These are phyloP conservation scores for Globisporangium parvum DNA, from an alignment of 352 stramenopile species.

Conservation along the genomic window DNA sequence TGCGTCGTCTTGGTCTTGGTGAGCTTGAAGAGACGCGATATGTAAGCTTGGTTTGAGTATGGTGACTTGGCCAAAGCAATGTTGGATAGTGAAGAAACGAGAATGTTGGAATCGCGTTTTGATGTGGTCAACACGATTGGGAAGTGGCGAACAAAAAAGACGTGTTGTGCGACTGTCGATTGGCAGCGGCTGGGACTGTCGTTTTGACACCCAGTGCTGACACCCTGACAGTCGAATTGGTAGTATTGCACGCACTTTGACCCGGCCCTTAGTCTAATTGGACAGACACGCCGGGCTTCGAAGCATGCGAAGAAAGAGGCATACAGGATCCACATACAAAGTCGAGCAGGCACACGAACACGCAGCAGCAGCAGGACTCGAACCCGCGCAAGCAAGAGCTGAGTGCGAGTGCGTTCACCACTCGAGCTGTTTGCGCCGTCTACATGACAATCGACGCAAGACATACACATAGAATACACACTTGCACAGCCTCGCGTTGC, in stretches of 20 bases:
- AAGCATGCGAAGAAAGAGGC: constrained; percentile 53
- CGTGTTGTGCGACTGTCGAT: constrained; percentile 73
- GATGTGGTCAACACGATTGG: no score
- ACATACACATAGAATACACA: constrained; percentile 6
- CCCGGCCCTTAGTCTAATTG: constrained; percentile 89
- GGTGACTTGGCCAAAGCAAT: no score
- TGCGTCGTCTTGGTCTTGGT: no score
- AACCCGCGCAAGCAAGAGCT: constrained; percentile 53
- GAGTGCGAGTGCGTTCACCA: neutral
- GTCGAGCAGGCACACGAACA: no score
- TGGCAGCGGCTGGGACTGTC: constrained; percentile 79
- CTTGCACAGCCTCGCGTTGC: neutral
- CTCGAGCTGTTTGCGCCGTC: constrained; percentile 6
- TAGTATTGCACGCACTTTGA: constrained; percentile 87
- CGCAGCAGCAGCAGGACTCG: constrained; percentile 29
- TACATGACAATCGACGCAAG: neutral
- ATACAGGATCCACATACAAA: constrained; percentile 8
- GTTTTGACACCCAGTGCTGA: constrained; percentile 69
- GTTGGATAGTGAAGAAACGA: no score
- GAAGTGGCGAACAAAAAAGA: no score
- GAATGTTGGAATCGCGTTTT: no score
- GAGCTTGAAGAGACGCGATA: neutral
- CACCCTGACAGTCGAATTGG: constrained; percentile 59
- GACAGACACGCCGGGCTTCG: constrained; percentile 86
- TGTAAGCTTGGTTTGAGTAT: no score